phyloP scores from a whole-genome alignment of 495 filamentous ascomycete genomes.

The Xanthoparmelia taractica region DNA sequence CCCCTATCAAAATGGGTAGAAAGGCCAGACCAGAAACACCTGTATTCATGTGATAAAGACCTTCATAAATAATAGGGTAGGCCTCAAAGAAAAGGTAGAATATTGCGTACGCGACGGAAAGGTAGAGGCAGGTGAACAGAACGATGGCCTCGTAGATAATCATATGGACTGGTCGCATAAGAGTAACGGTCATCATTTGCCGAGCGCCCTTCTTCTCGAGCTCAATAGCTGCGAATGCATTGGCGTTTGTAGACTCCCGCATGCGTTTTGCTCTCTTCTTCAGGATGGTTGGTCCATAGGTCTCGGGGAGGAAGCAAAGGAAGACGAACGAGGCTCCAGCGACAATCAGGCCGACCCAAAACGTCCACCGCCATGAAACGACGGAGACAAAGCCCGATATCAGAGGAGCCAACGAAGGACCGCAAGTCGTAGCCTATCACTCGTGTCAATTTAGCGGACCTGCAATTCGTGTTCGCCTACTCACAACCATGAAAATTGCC shows the following conservation, averaged over 20 bases:
- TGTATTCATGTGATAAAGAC: conserved; percentile 32
- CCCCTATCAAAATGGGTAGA: conserved; percentile 32
- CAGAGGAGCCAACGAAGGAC: conserved; percentile 59
- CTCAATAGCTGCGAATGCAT: conserved; percentile 40
- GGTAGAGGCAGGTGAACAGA: conserved; percentile 57
- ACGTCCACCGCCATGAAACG: conserved; percentile 59
- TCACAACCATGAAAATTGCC: conserved; percentile 63
- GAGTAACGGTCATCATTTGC: conserved; percentile 37
- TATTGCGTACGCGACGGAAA: conserved; percentile 61
- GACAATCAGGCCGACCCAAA: conserved; percentile 55
- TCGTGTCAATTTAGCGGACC: conserved; percentile 10
- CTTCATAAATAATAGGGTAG: conserved; percentile 59
- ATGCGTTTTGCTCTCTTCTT: conserved; percentile 55
- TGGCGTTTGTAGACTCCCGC: conserved; percentile 53
- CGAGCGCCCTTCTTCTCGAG: conserved; percentile 40
- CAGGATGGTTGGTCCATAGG: conserved; percentile 66
- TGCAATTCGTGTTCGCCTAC: conserved; percentile 23
- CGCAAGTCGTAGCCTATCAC: conserved; percentile 53
- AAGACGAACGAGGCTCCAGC: conserved; percentile 41
- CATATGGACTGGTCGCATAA: conserved; percentile 45
- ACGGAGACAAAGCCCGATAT: conserved; percentile 57
- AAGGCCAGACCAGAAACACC: conserved; percentile 38
- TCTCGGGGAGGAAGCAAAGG: conserved; percentile 50
- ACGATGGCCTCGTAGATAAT: conserved; percentile 53
- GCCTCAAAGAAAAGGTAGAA: conserved; percentile 68